Evolutionary conservation across 2,329 filamentous ascomycete species (phyloP).

Genomic region (Aspergillus pseudoglaucus): DNA sequence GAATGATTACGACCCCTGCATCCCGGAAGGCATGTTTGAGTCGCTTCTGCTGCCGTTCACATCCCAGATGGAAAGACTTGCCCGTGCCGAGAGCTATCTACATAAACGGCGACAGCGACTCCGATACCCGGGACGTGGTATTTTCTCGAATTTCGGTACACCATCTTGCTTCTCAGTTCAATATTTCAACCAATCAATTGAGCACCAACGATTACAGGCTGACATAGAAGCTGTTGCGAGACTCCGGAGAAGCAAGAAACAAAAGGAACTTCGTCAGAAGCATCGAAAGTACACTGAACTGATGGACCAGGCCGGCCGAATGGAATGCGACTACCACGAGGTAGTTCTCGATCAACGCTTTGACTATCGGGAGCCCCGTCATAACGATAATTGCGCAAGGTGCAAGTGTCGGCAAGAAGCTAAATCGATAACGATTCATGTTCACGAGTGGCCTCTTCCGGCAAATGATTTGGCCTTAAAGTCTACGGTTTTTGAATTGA

Average conservation of each 20-base stretch:
- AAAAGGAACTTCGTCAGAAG: conserved; percentile 1
- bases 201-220: conserved; percentile 27
- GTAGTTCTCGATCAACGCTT: not conserved
- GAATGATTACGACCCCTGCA: conserved; percentile 39
- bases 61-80: conserved; percentile 7
- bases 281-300: conserved; percentile 4
- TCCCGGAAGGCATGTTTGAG: conserved; percentile 36
- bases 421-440: conserved; percentile 33
- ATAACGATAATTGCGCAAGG: conserved; percentile 18
- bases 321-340: not conserved
- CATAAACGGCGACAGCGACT: conserved; percentile 11
- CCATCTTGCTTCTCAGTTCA: conserved; percentile 36
- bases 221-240: conserved; percentile 1
- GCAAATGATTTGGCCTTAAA: conserved; percentile 21
- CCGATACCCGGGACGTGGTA: conserved; percentile 23
- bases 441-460: conserved; percentile 53
- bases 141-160: not conserved
- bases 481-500: conserved; percentile 47
- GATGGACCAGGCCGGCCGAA: not conserved
- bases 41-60: conserved; percentile 41
- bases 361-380: not conserved
- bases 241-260: not conserved
- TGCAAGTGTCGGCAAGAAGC: conserved; percentile 31
- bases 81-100: conserved; percentile 8
- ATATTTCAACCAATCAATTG: conserved; percentile 39